Base-by-base conservation (phyloP, 768 basidiomycete species). In the Asterophora parasitica region DNA sequence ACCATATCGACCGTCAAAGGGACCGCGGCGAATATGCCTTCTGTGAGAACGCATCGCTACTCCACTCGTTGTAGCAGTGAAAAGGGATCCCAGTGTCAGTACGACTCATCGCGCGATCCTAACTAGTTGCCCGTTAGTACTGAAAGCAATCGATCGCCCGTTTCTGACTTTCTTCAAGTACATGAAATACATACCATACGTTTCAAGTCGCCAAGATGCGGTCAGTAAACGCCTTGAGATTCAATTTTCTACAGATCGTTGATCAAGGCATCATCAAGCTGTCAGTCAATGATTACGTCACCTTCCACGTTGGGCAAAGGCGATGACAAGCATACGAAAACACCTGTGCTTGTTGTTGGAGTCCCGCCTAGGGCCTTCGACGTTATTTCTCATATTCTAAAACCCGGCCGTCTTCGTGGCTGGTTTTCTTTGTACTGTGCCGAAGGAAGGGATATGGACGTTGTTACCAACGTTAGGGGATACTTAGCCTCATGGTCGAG, bases 401-500 rank as follows among this genome's bases (percentile, higher is more conserved):
- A 33, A 10, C 42, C 19, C 4, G 26, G 16, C 16, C 13, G 30
- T 16, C 11, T 19, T 42, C 32, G 17, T 13, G 1, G 16, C 15
- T 33, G 17, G 30, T 27, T 31, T 13, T 28, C 26, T n/a, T 28
- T 42, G 31, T 15, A 1, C n/a, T 15, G 42, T 6, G 27, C 7
- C 10, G 23, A 37, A 26, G 19, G 41, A 33, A 36, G 44, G 42
- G 26, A 26, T 49, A 87, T 87, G 85, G 76, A 87, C 58, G 73
- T 83, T 56, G 71, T 85, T 26, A 69, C 70, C 50, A 74, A 58
- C 47, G 74, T 85, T 35, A 73, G 70, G 50, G 65, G 58, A 23
- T 79, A 68, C 60, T 52, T 87, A 27, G 62, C 65, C 49, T 71
- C 58, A 19, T 88, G 85, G 85, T 64, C 63, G 19, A 76, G 65